Base-by-base conservation (phyloP, 495 filamentous ascomycete species). In the Parmelia sp. region DNA sequence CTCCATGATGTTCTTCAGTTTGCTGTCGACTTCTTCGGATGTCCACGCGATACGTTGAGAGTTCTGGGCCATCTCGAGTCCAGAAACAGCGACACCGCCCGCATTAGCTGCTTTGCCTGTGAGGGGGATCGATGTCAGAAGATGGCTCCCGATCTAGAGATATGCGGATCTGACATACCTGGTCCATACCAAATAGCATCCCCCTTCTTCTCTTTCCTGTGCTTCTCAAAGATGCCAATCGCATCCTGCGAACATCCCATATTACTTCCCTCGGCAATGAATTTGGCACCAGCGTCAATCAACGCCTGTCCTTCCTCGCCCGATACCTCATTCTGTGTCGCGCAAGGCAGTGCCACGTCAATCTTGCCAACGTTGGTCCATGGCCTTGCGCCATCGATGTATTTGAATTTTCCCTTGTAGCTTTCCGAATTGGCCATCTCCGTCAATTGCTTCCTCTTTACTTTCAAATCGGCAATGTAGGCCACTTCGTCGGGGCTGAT, bases 61-160 rank as follows among this genome's bases (percentile, higher is more conserved):
- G 83, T 98, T 98, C 86, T 98, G 94, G 33, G 93, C 92, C 94
- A 98, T 98, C 83, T 98, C 94, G 47, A 98, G 88, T 69, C 94
- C 94, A 29, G 92, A 96, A 23, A 98, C 94, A 47, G 94, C 94
- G 62, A 97, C 94, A 82, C 94, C 94, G 77, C 94, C 94, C 64
- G 90, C 90, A 82, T 98, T 98, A 79, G 94, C 91, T 57, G 94
- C 94, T 84, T 93, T 93, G 67, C 76, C 76, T 75, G 69, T 57
- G 15, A 21, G 2, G 17, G 7, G 40, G 29, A 29, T 17, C 17
- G 8, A 12, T 15, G 17, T 60, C 12, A 61, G 27, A 6, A 57
- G 29, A 29, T 19, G 40, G 15, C 15, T 7, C 14, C 10, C 31
- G n/a, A 36, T 36, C 35, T 3, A 23, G 25, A 36, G 15, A 15